Conservation (phyloP, 768 basidiomycete species). For the Mycena galopus region DNA sequence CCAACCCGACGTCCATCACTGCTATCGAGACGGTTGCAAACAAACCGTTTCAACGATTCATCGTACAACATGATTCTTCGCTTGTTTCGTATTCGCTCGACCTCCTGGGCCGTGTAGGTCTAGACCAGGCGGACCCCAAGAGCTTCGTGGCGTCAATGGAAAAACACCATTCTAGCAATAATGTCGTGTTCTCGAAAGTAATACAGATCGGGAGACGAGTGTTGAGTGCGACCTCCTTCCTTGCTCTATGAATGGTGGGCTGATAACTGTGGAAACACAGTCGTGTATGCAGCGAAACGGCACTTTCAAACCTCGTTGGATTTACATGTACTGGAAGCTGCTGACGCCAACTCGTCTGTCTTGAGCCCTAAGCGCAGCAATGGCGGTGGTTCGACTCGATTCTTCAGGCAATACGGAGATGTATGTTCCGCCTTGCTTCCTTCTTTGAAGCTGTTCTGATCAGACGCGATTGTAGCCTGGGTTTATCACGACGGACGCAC, state of each 20-base stretch:
- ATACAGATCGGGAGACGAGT: slow-evolving; percentile 65
- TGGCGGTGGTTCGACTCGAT: slow-evolving; percentile 44
- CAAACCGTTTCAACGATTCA: slow-evolving; percentile 71
- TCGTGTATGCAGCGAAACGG: slow-evolving; percentile 76
- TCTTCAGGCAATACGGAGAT: slow-evolving; percentile 76
- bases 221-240: slow-evolving; percentile 60
- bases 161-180: slow-evolving; percentile 66
- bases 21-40: slow-evolving; percentile 61
- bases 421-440: slow-evolving; percentile 53
- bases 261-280: slow-evolving; percentile 55
- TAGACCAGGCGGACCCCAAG: slow-evolving; percentile 59
- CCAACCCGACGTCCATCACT: slow-evolving; percentile 66
- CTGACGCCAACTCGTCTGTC: slow-evolving; percentile 54
- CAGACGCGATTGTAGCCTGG: slow-evolving; percentile 59
- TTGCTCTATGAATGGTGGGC: neutral
- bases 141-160: slow-evolving; percentile 71
- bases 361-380: slow-evolving; percentile 51
- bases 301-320: slow-evolving; percentile 66
- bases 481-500: slow-evolving; percentile 79
- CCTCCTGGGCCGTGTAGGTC: slow-evolving; percentile 70
- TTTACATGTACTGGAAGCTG: slow-evolving; percentile 72
- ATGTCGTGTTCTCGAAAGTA: slow-evolving; percentile 73
- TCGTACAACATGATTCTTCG: slow-evolving; percentile 71
- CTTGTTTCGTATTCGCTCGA: slow-evolving; percentile 80
- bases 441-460: slow-evolving; percentile 6